phyloP scores from a whole-genome alignment of 208 protist species.

The Leishmania major region DNA sequence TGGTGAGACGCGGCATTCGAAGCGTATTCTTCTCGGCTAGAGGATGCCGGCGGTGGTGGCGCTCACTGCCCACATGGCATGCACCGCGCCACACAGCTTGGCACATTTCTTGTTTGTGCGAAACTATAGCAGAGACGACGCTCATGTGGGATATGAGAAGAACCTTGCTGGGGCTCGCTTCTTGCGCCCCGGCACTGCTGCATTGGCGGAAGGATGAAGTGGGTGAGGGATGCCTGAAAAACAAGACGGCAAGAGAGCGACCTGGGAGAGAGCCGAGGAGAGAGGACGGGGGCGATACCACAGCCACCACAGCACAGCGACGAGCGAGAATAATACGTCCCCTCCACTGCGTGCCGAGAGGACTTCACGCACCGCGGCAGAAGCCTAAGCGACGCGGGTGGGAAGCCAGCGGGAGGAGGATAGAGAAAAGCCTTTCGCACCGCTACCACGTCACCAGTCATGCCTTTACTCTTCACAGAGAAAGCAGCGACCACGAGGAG shows the following conservation, averaged over 20 bases:
- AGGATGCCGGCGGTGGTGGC: not conserved
- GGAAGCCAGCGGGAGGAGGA: not conserved
- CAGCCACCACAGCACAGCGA: not conserved
- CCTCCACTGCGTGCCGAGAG: not conserved
- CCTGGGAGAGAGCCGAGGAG: not conserved
- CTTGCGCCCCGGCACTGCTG: not conserved
- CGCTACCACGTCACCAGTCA: not conserved
- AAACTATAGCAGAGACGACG: not conserved
- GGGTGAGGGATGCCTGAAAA: not conserved
- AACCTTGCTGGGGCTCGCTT: too few species aligned
- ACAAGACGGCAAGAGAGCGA: not conserved
- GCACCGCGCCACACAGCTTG: not conserved
- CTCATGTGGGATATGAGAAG: not conserved
- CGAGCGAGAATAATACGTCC: not conserved
- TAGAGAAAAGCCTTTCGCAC: not conserved
- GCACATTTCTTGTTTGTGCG: not conserved
- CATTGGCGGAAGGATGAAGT: not conserved
- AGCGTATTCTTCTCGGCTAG: not conserved
- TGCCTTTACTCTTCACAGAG: conserved; percentile 40
- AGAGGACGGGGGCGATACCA: not conserved
- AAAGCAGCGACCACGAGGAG: conserved; percentile 67
- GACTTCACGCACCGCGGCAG: not conserved
- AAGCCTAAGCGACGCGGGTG: not conserved
- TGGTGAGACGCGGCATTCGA: not conserved
- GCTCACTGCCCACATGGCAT: not conserved